Evolutionary conservation across 2,329 filamentous ascomycete species (phyloP).

Genomic region (Fusarium sublunatum): DNA sequence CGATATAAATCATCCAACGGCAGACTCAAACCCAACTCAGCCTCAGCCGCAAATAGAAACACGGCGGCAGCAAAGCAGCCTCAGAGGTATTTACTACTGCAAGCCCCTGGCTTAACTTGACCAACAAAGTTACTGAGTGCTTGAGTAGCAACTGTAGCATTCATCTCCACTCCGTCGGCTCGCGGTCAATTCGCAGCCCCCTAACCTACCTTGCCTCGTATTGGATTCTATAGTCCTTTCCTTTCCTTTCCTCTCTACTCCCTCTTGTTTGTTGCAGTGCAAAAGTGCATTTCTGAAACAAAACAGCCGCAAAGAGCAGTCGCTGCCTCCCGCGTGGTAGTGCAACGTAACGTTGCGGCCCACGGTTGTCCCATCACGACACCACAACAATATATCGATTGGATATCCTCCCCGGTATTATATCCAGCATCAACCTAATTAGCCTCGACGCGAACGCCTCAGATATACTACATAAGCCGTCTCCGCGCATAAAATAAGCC

Average conservation of each 20-base stretch:
- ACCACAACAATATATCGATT: slow-evolving; percentile 16
- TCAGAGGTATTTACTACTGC: neutral
- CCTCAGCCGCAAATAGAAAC: too few species aligned
- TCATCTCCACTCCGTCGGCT: too few species aligned
- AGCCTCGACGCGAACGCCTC: slow-evolving; percentile 12
- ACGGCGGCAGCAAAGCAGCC: too few species aligned
- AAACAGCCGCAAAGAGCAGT: slow-evolving; percentile 11
- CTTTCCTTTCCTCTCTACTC: neutral
- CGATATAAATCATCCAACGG: too few species aligned
- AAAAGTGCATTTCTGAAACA: slow-evolving; percentile 10
- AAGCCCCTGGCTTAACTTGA: neutral
- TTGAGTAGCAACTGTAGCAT: too few species aligned
- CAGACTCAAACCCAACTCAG: too few species aligned
- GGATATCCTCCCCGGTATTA: slow-evolving; percentile 4
- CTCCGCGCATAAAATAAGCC: neutral
- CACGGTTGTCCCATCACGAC: slow-evolving; percentile 17
- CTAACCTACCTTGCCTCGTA: neutral
- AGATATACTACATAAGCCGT: slow-evolving; percentile 10
- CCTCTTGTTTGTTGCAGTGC: slow-evolving; percentile 10
- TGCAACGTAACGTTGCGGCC: slow-evolving; percentile 47
- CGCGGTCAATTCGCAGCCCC: neutral
- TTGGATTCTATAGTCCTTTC: neutral
- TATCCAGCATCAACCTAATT: slow-evolving; percentile 12
- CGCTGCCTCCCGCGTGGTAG: slow-evolving; percentile 20
- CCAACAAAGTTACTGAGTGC: neutral